These are phyloP conservation scores for Taphrina communis DNA, from an alignment of 1,139 yeast species.

Conservation along the genomic window DNA sequence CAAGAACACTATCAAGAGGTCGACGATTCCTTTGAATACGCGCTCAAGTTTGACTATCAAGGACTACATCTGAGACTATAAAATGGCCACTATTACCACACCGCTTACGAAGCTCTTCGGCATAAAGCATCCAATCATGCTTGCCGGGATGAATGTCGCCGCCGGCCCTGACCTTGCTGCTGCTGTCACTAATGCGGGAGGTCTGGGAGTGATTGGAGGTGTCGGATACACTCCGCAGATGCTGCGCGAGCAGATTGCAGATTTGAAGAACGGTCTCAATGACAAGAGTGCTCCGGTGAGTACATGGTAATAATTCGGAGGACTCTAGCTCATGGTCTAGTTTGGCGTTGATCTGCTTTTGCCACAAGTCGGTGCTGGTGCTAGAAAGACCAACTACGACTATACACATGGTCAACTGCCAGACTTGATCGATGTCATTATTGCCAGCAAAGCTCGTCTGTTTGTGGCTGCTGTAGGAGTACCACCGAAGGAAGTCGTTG, in stretches of 20 bases:
- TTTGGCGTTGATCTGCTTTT: constrained; percentile 49
- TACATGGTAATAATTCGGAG: constrained; percentile 2
- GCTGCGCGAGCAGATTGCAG: constrained; percentile 48
- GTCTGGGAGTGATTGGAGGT: constrained; percentile 49
- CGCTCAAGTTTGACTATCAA: too few species aligned
- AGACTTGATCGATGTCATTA: constrained; percentile 47
- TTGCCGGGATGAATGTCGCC: constrained; percentile 49
- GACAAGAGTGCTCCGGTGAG: constrained; percentile 44
- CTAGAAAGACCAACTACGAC: constrained; percentile 49
- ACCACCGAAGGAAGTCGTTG: constrained; percentile 55
- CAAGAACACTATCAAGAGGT: not conserved
- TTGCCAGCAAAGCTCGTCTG: constrained; percentile 47
- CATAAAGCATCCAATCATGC: constrained; percentile 49
- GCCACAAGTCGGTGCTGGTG: constrained; percentile 49
- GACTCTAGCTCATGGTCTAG: constrained; percentile 40
- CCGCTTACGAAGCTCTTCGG: constrained; percentile 49
- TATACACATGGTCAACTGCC: constrained; percentile 48
- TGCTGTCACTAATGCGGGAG: constrained; percentile 50
- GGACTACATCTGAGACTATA: too few species aligned
- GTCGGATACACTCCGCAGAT: constrained; percentile 48
- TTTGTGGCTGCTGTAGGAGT: constrained; percentile 56
- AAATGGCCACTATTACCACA: constrained; percentile 43
- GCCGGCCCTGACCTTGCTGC: constrained; percentile 49
- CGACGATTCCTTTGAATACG: too few species aligned
- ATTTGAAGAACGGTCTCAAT: constrained; percentile 46